Percentiles rank a stretch among this genome's conserved stretches.
Conservation (phyloP, 1,284 basidiomycete genomes). For the Papiliotrema fonsecae region DNA sequence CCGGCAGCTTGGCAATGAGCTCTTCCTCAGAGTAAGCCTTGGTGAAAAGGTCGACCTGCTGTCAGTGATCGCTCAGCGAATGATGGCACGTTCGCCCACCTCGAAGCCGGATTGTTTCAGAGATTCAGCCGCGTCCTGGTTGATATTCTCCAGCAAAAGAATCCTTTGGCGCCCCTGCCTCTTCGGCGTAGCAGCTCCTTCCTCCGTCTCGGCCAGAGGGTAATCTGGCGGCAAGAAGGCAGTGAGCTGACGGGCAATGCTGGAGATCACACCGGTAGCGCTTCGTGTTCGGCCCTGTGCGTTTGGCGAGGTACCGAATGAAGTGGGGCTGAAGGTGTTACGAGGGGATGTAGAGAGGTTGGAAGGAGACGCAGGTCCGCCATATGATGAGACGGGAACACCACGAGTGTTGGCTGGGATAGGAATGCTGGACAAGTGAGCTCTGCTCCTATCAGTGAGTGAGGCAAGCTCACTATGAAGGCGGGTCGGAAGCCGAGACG, state of each 20-base stretch:
- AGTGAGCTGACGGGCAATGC: constrained; percentile 37
- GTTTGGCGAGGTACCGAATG: constrained; percentile 21
- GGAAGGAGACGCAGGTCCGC: constrained; percentile 29
- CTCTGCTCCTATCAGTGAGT: background rate
- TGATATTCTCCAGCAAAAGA: constrained; percentile 92
- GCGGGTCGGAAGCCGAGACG: constrained; percentile 42
- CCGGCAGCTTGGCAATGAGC: constrained; percentile 76
- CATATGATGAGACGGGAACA: constrained; percentile 28
- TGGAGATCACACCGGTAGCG: constrained; percentile 11
- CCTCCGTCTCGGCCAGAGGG: constrained; percentile 28
- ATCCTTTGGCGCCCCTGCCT: constrained; percentile 49
- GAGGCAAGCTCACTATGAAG: constrained; percentile 27
- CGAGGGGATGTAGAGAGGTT: constrained; percentile 12
- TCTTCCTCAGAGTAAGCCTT: constrained; percentile 89
- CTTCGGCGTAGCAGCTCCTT: constrained; percentile 19
- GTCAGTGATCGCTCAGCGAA: background rate
- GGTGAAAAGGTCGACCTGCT: constrained; percentile 80
- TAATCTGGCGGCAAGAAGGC: constrained; percentile 45
- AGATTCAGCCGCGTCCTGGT: constrained; percentile 76
- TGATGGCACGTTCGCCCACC: constrained; percentile 22
- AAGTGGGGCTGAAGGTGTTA: background rate
- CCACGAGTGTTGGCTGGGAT: constrained; percentile 47
- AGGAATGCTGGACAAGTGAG: constrained; percentile 39
- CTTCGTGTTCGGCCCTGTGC: constrained; percentile 15
- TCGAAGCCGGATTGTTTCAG: constrained; percentile 78